Evolutionary conservation across 768 basidiomycete species (phyloP), one percentile per base, ranked within the genome.

Genomic region (Naematelia encephala): DNA sequence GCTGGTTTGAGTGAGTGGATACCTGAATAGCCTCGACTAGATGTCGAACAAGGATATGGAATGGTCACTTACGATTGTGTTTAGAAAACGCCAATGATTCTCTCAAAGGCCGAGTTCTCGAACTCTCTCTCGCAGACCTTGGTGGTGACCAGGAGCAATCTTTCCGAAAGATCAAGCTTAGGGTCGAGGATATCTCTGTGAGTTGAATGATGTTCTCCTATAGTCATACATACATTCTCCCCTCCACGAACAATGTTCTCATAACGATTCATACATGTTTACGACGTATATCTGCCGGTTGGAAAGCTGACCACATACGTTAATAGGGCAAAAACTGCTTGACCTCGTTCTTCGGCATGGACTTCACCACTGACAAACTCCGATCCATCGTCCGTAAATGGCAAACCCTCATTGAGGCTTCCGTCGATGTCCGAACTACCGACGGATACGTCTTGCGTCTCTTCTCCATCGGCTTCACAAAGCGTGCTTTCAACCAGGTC

Each of bases 321-420:
- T n/a, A n/a, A 60, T 88, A 96, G 82, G 96, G 96, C 82, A 94
- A 93, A 84, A 96, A 91, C 84, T 96, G 92, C 84, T 84, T 98
- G 56, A 98, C 96, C 79, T 94, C 93, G 81, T 99, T 99, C 90
- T 89, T 94, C 80, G 96, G 96, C 79, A 98, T 99, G 94, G 91
- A 94, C 82, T 97, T 99, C 82, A 98, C 96, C 63, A 96, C 94
- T 59, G 96, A 99, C 86, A 98, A 98, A 82, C 87, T 98, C 67
- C 92, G 96, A 57, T 98, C 96, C 51, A 92, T 99, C 76, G 96
- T 99, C 72, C 90, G 94, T 79, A 99, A 98, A 82, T 99, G 96
- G 96, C 96, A 98, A 81, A 86, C 94, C 19, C 88, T 98, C 76
- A 93, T 99, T 73, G 96, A 98, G 82, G 96, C 96, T 39, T 90